Evolutionary conservation across 2,329 filamentous ascomycete species (phyloP), one percentile per base, ranked within the genome.

Genomic region (Beauveria sp.): DNA sequence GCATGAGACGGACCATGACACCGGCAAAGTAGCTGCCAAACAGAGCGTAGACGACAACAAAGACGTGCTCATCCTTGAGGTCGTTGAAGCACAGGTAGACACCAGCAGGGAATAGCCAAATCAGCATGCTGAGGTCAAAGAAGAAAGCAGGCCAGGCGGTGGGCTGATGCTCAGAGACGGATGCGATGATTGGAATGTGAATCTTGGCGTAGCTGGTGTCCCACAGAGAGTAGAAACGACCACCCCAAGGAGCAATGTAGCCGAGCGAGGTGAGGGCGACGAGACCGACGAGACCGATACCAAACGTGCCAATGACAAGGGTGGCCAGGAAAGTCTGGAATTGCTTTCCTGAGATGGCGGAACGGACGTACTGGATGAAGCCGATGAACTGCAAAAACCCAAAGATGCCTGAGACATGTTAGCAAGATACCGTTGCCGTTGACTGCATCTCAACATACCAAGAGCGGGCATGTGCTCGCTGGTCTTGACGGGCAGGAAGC

Each of bases 81-180:
- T 89, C 88, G 73, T 92, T 89, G 87, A 97, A 99, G 80, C 92
- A 97, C 77, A 99, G 87, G 79, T 97, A 99, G 62, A 99, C 92
- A 76, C 94, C 94, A 14, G 94, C 96, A 4, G 94, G 94, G 85
- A 99, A 97, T 57, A 99, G 86, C 94, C 94, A 99, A 77, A 99
- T 96, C 70, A 99, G 84, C 80, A 99, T 87, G 80, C 96, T 97
- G 68, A 99, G 82, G 70, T 99, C 94, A 75, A 99, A 99, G 81
- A 99, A 99, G 83, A 97, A 99, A 18, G 96, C 91, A 2, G 94
- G 94, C 94, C 94, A 99, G 48, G 94, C 94, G 43, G 94, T 99
- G 59, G 94, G 94, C 78, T 99, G 94, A 79, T 99, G 94, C 78
- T 99, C 94, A 1, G 94, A 99, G 52, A 99, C 94, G n/a, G 94